Evolutionary conservation across 2,329 filamentous ascomycete species (phyloP), one percentile per base, ranked within the genome.

Genomic region (Pseudogymnoascus sp.): DNA sequence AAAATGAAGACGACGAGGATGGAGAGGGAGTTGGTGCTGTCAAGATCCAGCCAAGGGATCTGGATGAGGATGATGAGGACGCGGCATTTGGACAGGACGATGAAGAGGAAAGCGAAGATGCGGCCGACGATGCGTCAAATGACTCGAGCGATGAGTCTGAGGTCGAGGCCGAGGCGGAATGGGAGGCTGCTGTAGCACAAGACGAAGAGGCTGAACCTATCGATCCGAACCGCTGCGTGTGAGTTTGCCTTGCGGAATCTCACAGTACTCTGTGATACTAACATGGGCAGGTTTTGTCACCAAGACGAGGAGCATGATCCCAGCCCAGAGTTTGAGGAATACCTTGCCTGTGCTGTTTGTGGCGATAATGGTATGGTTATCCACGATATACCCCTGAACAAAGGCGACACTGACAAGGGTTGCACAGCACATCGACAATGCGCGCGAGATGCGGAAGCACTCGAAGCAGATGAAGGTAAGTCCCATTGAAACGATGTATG

Each of bases 361-460:
- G 64, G 65, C 57, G 64, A 65, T 43, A 37, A 61, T 50, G 43
- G 43, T 50, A 50, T 12, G 43, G 43, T 6, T 50, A 50, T 28
- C 41, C 43, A 28, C 12, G 2, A 14, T 50, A 18, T 50, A 32
- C 43, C 25, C 43, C 43, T 50, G n/a, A 12, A 41, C 63, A 39
- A 37, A 65, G 63, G 62, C 61, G 64, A 65, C 60, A 57, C 60
- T 41, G 39, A 66, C 70, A 64, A 69, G 66, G 67, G 80, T 69
- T 81, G 71, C 65, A 74, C 77, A 96, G 93, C 91, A 70, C 93
- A 97, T 78, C 86, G 88, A 73, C 88, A 94, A 81, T 97, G 93
- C 76, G 92, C 91, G 62, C 85, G 88, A 70, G 83, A 88, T 71
- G 83, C 84, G 71, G 82, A 82, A 62, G 83, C 83, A 65, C 76